Evolutionary conservation across 1,284 basidiomycete species (phyloP), one percentile per base, ranked within the genome.

Genomic region (Coniferiporia sulphurascens): DNA sequence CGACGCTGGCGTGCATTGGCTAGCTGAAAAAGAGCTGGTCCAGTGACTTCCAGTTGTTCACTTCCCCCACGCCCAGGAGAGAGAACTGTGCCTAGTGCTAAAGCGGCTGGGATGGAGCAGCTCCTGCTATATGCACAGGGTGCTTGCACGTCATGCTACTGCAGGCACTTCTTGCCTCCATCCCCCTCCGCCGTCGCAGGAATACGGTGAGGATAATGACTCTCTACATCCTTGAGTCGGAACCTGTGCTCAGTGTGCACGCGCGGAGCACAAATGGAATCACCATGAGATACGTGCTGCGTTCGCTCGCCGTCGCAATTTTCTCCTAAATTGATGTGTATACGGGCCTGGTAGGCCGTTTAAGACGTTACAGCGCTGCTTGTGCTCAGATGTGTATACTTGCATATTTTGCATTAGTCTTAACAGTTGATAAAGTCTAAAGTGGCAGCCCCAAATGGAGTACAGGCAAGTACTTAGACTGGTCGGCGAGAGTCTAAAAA

Each of bases 81-180:
- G 98, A 73, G 93, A 94, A 0, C 73, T 98, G 1, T 95, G 93
- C 65, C 98, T 21, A 95, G 95, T 45, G 95, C 95, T 1, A 89
- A 78, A 64, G 93, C 91, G 3, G 93, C 96, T 4, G 95, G 95
- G 1, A 76, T 98, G 22, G 95, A 95, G 0, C 82, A 95, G 32
- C 83, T 89, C 0, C 94, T 96, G 78, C 77, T 97, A n/a, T 95
- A 90, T 67, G 92, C 91, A 1, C 92, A 95, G 74, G 90, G 89
- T 67, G 88, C 89, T 71, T 67, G 83, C 66, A 3, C n/a, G n/a
- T 5, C 27, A 27, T 5, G 4, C 44, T n/a, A 38, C 55, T 12
- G 51, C 12, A 32, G 61, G 38, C 45, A 34, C 58, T 44, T 38
- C 54, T 17, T 48, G 44, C 53, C 43, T 48, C 50, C 44, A 63